Conservation (phyloP, 768 basidiomycete genomes). For the Tremella fuciformis region DNA sequence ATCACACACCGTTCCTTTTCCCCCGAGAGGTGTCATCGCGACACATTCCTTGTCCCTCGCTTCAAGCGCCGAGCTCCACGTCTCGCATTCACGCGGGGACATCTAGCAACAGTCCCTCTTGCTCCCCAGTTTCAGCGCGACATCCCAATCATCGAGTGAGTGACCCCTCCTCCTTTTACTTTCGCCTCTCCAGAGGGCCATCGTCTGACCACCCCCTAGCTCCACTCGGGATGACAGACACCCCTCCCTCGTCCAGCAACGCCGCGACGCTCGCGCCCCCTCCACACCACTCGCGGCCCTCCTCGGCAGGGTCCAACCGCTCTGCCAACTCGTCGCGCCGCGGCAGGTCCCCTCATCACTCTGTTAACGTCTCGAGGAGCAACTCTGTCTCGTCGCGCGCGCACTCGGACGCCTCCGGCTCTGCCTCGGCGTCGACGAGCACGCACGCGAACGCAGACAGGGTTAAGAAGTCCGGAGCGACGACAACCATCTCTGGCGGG, state of each 20-base stretch:
- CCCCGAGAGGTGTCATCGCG: too few species aligned
- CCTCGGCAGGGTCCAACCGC: slow-evolving; percentile 32
- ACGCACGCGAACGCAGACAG: slow-evolving; percentile 21
- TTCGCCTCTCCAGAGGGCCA: too few species aligned
- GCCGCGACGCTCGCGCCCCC: slow-evolving; percentile 31
- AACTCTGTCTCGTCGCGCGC: slow-evolving; percentile 32
- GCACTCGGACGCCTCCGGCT: slow-evolving; percentile 16
- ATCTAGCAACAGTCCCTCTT: too few species aligned
- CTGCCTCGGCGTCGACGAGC: background rate
- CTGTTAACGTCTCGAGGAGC: slow-evolving; percentile 30
- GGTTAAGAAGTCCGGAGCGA: slow-evolving; percentile 35
- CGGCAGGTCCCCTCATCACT: slow-evolving; percentile 27
- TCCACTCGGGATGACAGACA: slow-evolving; percentile 13
- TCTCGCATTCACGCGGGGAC: too few species aligned
- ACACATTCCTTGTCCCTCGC: too few species aligned
- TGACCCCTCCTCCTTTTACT: too few species aligned
- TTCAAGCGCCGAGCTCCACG: too few species aligned
- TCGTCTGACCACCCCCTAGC: background rate
- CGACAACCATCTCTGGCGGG: slow-evolving; percentile 41
- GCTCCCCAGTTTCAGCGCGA: too few species aligned
- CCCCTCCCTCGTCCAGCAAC: slow-evolving; percentile 10
- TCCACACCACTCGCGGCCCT: slow-evolving; percentile 28
- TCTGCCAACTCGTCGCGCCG: slow-evolving; percentile 22
- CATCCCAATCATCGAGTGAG: too few species aligned
- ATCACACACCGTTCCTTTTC: too few species aligned